Evolutionary conservation across 2,329 filamentous ascomycete genomes (phyloP).

Genomic region (Curvularia verruculosa): DNA sequence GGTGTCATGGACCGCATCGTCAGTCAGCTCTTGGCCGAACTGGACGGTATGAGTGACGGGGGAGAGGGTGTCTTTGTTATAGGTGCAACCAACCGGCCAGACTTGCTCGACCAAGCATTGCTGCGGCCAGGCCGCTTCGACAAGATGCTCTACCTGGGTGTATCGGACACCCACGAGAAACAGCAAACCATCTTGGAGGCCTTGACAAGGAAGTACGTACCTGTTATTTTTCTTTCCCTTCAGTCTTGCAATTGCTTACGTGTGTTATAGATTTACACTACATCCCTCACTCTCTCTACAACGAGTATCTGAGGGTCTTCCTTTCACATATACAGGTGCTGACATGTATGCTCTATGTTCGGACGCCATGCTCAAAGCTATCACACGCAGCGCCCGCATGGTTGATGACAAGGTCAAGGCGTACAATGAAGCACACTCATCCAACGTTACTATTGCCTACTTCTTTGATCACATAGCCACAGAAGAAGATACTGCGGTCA

Average conservation of each 20-base stretch:
- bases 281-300: slow-evolving; percentile 77
- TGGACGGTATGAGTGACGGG: slow-evolving; percentile 96
- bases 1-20: slow-evolving; percentile 99
- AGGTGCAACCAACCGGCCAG: slow-evolving; percentile 92
- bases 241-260: slow-evolving; percentile 3
- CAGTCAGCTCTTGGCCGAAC: slow-evolving; percentile 88
- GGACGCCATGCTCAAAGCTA: slow-evolving; percentile 98
- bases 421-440: slow-evolving; percentile 61
- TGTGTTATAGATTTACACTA: slow-evolving; percentile 73
- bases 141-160: slow-evolving; percentile 97
- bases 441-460: slow-evolving; percentile 79
- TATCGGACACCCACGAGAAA: slow-evolving; percentile 96
- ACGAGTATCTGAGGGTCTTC: slow-evolving; percentile 75
- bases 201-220: slow-evolving; percentile 83
- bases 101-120: slow-evolving; percentile 88
- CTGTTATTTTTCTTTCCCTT: background rate
- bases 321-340: slow-evolving; percentile 96
- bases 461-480: slow-evolving; percentile 94
- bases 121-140: slow-evolving; percentile 91
- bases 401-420: slow-evolving; percentile 83
- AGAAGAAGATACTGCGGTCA: slow-evolving; percentile 80
- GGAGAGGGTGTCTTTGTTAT: slow-evolving; percentile 91
- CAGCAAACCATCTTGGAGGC: slow-evolving; percentile 94
- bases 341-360: slow-evolving; percentile 97
- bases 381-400: slow-evolving; percentile 82